Evolutionary conservation across 2,329 filamentous ascomycete species (phyloP).

Genomic region (Microascus cirrosus): DNA sequence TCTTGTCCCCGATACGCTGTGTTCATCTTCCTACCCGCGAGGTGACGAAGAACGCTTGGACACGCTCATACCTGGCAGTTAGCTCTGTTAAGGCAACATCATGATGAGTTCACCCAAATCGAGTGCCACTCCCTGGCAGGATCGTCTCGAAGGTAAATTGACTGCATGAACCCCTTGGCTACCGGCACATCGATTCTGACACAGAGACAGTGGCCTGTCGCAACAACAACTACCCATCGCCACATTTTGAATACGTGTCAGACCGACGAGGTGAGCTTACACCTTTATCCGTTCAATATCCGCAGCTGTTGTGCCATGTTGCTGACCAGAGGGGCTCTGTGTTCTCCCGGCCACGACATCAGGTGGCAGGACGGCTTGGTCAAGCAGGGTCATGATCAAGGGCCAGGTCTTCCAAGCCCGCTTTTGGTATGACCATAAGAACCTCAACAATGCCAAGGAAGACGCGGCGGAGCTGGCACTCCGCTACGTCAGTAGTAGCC

Average conservation of each 20-base stretch:
- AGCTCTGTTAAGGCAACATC: not conserved
- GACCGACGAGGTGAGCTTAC: conserved; percentile 55
- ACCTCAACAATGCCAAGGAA: conserved; percentile 77
- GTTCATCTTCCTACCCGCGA: not conserved
- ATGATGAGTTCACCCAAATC: conserved; percentile 5
- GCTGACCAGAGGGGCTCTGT: conserved; percentile 1
- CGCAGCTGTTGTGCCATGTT: not conserved
- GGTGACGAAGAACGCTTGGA: not conserved
- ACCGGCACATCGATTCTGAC: not conserved
- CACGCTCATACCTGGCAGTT: not conserved
- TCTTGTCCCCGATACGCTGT: not conserved
- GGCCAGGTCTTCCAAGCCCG: conserved; percentile 57
- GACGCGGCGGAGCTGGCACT: conserved; percentile 76
- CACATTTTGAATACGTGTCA: conserved; percentile 60
- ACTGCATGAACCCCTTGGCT: not conserved
- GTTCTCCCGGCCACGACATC: conserved; percentile 3
- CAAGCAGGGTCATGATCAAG: conserved; percentile 63
- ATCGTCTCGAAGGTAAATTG: conserved; percentile 40
- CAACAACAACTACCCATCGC: conserved; percentile 37
- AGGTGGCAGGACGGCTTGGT: conserved; percentile 91
- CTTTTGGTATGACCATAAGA: conserved; percentile 87
- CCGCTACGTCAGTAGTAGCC: conserved; percentile 24
- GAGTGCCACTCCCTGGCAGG: conserved; percentile 34
- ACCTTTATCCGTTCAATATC: not conserved
- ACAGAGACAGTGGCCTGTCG: conserved; percentile 42